phyloP scores from a whole-genome alignment of 2,329 filamentous ascomycete species.

The Macrophomina phaseolina region DNA sequence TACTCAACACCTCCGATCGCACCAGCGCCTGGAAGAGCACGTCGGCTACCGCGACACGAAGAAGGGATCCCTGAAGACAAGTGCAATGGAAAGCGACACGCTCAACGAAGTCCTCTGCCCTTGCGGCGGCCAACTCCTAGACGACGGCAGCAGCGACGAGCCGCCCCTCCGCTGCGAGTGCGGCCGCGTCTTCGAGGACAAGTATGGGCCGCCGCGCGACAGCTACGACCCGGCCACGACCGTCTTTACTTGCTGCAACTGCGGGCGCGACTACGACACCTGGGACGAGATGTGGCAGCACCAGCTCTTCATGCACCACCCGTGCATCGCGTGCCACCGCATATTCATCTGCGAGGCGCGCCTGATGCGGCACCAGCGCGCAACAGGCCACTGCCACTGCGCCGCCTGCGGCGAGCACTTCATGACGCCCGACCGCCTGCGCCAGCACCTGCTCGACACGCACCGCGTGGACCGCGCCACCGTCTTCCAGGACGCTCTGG shows the following conservation, averaged over 20 bases:
- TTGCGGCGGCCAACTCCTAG: slow-evolving; percentile 19
- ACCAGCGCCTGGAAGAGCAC: slow-evolving; percentile 26
- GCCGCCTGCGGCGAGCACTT: slow-evolving; percentile 22
- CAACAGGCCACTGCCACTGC: slow-evolving; percentile 24
- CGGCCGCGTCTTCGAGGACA: slow-evolving; percentile 19
- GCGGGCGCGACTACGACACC: slow-evolving; percentile 13
- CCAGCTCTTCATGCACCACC: slow-evolving; percentile 25
- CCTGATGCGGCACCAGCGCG: slow-evolving; percentile 18
- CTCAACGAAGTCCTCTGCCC: slow-evolving; percentile 24
- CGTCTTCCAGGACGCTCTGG: slow-evolving; percentile 15
- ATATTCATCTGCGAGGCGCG: slow-evolving; percentile 25
- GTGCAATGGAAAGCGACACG: slow-evolving; percentile 20
- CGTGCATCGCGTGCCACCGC: slow-evolving; percentile 27
- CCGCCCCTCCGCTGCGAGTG: slow-evolving; percentile 10
- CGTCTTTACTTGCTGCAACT: slow-evolving; percentile 19
- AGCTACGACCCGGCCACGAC: slow-evolving; percentile 9
- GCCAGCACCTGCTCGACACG: slow-evolving; percentile 22
- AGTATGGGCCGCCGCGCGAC: slow-evolving; percentile 16
- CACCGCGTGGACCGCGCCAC: slow-evolving; percentile 17
- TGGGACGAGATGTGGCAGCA: slow-evolving; percentile 28
- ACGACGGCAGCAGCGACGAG: background rate
- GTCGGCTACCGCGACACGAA: slow-evolving; percentile 24
- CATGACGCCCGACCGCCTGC: slow-evolving; percentile 27
- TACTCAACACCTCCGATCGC: slow-evolving; percentile 23
- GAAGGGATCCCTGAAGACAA: slow-evolving; percentile 16